These are phyloP conservation scores for Physcomitrellopsis africana DNA, from an alignment of 225 moss, liverwort and hornwort species.

Conservation along the genomic window DNA sequence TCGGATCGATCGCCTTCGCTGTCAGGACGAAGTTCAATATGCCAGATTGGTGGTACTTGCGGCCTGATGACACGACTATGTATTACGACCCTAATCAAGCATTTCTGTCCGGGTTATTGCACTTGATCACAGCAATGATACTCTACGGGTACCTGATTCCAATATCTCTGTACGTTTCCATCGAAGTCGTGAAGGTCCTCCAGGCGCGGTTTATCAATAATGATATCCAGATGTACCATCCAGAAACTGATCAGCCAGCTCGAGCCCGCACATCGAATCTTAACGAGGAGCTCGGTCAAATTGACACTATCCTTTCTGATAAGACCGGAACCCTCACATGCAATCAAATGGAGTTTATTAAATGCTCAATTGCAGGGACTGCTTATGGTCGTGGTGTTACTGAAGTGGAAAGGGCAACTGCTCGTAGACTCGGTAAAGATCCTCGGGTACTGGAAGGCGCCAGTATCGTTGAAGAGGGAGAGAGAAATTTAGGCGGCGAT, in stretches of 20 bases:
- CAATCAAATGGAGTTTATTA: conserved; percentile 98
- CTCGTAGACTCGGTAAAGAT: conserved; percentile 88
- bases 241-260: conserved; percentile 84
- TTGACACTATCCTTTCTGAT: conserved; percentile 93
- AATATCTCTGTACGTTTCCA: conserved; percentile 96
- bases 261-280: conserved; percentile 92
- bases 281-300: conserved; percentile 98
- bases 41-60: conserved; percentile 74
- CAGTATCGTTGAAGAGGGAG: conserved; percentile 43
- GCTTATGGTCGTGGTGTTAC: conserved; percentile 87
- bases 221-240: conserved; percentile 85
- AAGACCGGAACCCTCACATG: conserved; percentile 95
- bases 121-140: conserved; percentile 79
- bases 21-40: conserved; percentile 57
- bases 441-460: conserved; percentile 71
- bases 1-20: conserved; percentile 81
- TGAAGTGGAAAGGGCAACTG: conserved; percentile 92
- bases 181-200: conserved; percentile 90
- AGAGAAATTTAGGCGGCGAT: conserved; percentile 34
- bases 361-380: conserved; percentile 92
- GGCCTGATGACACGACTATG: conserved; percentile 46
- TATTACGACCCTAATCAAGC: conserved; percentile 63
- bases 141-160: conserved; percentile 94
- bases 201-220: conserved; percentile 94
- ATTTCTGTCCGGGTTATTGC: conserved; percentile 60